phyloP scores from a whole-genome alignment of 495 filamentous ascomycete species.

The Penicillium lagena region DNA sequence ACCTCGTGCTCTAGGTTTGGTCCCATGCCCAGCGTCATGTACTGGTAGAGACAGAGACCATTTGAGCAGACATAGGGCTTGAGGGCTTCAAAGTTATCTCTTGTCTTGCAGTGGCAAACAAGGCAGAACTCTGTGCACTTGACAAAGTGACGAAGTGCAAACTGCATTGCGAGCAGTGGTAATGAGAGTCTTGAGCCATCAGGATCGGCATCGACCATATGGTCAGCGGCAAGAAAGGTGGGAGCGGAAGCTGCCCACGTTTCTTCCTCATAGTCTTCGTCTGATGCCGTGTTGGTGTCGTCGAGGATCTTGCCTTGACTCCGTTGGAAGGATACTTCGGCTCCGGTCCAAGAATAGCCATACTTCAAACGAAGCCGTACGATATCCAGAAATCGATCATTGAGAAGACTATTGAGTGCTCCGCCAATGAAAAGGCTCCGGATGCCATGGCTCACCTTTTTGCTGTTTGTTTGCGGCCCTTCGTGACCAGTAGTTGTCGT shows the following conservation, averaged over 20 bases:
- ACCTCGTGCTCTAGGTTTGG: slow-evolving; percentile 84
- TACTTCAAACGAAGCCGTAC: slow-evolving; percentile 50
- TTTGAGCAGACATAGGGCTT: slow-evolving; percentile 87
- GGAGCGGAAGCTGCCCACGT: slow-evolving; percentile 18
- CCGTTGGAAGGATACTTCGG: slow-evolving; percentile 53
- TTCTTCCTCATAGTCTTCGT: slow-evolving; percentile 14
- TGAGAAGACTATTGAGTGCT: slow-evolving; percentile 65
- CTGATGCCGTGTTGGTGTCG: neutral
- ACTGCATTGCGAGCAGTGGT: slow-evolving; percentile 74
- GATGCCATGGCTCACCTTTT: slow-evolving; percentile 16
- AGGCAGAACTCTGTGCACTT: slow-evolving; percentile 85
- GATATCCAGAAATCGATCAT: slow-evolving; percentile 58
- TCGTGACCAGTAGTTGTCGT: neutral
- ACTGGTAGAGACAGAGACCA: slow-evolving; percentile 81
- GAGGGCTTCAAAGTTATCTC: slow-evolving; percentile 72
- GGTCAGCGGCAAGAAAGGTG: slow-evolving; percentile 41
- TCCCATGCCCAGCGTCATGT: slow-evolving; percentile 82
- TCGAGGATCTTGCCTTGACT: slow-evolving; percentile 25
- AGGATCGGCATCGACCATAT: slow-evolving; percentile 29
- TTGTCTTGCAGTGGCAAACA: slow-evolving; percentile 70
- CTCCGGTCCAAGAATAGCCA: slow-evolving; percentile 61
- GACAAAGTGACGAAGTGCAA: slow-evolving; percentile 70
- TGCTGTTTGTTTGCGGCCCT: neutral
- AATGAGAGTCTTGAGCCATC: slow-evolving; percentile 40
- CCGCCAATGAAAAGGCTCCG: slow-evolving; percentile 61